Evolutionary conservation across 2,329 filamentous ascomycete species (phyloP).

Genomic region (Tolypocladium ophioglossoides): DNA sequence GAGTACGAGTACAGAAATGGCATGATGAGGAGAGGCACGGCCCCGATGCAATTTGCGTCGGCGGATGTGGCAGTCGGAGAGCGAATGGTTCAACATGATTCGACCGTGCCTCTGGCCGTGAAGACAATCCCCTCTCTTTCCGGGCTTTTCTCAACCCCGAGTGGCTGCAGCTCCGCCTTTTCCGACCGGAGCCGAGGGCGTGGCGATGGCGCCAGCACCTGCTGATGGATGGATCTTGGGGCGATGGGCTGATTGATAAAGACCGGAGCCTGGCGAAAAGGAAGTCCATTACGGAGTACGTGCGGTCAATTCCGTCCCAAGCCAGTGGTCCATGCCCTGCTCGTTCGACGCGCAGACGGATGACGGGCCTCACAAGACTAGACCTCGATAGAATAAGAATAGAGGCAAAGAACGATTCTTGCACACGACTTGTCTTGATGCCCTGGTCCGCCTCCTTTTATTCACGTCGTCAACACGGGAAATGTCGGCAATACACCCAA

Average conservation of each 20-base stretch:
- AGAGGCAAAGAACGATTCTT: too few relatives aligned
- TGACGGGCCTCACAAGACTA: too few relatives aligned
- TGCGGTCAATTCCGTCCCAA: neutral
- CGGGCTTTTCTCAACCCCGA: neutral
- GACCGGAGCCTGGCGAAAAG: neutral
- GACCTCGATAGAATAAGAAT: too few relatives aligned
- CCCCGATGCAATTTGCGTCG: neutral
- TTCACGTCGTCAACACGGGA: too few relatives aligned
- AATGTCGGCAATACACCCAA: too few relatives aligned
- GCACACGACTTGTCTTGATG: too few relatives aligned
- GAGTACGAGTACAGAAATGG: slow-evolving; percentile 3
- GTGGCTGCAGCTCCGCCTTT: neutral
- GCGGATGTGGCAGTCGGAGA: neutral
- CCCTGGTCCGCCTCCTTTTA: too few relatives aligned
- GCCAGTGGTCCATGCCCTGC: neutral
- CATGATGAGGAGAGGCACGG: neutral
- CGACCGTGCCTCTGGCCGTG: neutral
- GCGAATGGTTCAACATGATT: neutral
- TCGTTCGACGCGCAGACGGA: too few relatives aligned
- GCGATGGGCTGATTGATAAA: neutral
- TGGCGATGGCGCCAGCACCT: neutral
- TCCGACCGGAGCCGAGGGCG: neutral
- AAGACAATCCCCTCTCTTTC: neutral
- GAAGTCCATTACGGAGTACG: neutral
- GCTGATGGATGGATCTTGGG: neutral